These are phyloP conservation scores for Yarrowia sp. DNA, from an alignment of 805 yeast genomes.

Conservation along the genomic window DNA sequence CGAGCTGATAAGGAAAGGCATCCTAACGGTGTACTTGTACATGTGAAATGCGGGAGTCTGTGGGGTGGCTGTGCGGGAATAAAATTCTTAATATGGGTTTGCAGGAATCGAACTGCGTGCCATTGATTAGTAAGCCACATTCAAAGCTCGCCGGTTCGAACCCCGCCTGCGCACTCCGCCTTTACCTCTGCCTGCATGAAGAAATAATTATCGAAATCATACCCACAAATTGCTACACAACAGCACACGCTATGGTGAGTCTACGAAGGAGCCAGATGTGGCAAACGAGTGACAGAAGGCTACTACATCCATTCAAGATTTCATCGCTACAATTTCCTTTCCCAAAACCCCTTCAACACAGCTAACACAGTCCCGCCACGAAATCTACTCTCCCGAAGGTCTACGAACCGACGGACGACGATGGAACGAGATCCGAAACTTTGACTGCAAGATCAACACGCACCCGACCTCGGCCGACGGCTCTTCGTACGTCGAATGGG, in stretches of 20 bases:
- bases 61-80: background rate
- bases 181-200: constrained; percentile 30
- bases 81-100: background rate
- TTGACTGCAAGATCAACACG: constrained; percentile 82
- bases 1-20: constrained; percentile 29
- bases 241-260: constrained; percentile 19
- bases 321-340: background rate
- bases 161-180: background rate
- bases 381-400: constrained; percentile 95
- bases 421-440: constrained; percentile 88
- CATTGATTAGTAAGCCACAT: no score
- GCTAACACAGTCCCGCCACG: constrained; percentile 51
- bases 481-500: constrained; percentile 89
- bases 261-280: background rate
- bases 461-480: constrained; percentile 88
- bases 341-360: no score
- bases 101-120: no score
- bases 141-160: background rate
- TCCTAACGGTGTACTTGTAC: constrained; percentile 21
- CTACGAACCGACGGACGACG: constrained; percentile 88
- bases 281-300: no score
- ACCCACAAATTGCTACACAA: background rate
- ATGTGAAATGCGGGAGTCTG: background rate
- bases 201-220: constrained; percentile 28
- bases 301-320: no score